These are phyloP conservation scores for Cercospora sesami DNA, from an alignment of 2,329 filamentous ascomycete genomes.

Conservation along the genomic window DNA sequence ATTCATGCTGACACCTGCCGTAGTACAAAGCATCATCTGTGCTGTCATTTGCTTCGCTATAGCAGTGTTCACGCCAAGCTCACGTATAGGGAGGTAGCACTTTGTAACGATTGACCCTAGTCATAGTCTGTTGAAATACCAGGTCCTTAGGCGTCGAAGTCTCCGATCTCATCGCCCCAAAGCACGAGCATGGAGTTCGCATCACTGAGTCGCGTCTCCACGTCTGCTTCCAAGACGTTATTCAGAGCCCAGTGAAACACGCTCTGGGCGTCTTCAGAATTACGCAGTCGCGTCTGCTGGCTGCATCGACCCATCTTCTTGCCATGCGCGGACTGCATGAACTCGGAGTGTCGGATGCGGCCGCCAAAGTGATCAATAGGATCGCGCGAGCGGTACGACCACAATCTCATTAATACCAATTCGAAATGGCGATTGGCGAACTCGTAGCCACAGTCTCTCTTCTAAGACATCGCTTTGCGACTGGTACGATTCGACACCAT, in stretches of 20 bases:
- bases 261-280: background rate
- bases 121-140: background rate
- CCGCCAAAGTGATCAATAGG: background rate
- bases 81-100: background rate
- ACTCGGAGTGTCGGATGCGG: background rate
- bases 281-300: background rate
- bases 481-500: background rate
- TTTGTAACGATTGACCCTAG: background rate
- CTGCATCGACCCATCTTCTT: background rate
- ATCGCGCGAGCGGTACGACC: background rate
- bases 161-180: background rate
- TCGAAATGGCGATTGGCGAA: background rate
- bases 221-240: background rate
- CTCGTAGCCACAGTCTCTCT: too few relatives aligned
- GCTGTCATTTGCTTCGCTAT: slow-evolving; percentile 11
- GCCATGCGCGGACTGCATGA: background rate
- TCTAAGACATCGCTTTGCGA: too few relatives aligned
- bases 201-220: background rate
- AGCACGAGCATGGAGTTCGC: background rate
- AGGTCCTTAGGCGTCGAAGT: background rate
- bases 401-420: background rate
- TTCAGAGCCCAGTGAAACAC: background rate
- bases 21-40: slow-evolving; percentile 21
- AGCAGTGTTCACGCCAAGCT: background rate
- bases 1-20: background rate